phyloP scores from a whole-genome alignment of 2,329 filamentous ascomycete genomes.

The Ascochyta koolunga region DNA sequence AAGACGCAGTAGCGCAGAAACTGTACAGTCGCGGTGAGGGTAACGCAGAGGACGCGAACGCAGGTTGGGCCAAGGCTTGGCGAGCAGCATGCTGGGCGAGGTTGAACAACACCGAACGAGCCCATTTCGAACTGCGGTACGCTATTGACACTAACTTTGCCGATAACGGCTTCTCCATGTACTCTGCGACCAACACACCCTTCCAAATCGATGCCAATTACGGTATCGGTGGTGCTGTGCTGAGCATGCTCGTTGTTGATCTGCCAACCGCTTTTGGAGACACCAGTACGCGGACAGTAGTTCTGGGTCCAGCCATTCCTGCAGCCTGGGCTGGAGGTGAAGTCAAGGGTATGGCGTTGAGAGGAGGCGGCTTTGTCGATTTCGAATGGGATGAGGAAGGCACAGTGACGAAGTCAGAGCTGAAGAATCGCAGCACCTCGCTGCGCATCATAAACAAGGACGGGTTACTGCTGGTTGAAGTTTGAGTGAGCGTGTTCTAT shows the following conservation, averaged over 20 bases:
- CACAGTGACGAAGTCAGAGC: conserved; percentile 32
- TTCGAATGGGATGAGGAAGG: conserved; percentile 54
- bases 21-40: conserved; percentile 57
- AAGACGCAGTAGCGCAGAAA: conserved; percentile 54
- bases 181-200: conserved; percentile 52
- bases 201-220: conserved; percentile 68
- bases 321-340: conserved; percentile 52
- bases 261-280: conserved; percentile 41
- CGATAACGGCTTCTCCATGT: conserved; percentile 60
- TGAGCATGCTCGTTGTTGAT: conserved; percentile 61
- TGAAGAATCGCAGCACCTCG: neutral
- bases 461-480: neutral
- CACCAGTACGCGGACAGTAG: conserved; percentile 40
- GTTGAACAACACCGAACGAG: conserved; percentile 58
- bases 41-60: conserved; percentile 56
- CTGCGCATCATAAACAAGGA: conserved; percentile 25
- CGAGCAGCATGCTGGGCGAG: conserved; percentile 62
- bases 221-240: conserved; percentile 60
- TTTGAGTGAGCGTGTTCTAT: neutral
- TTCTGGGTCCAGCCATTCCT: conserved; percentile 58
- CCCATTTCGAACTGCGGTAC: conserved; percentile 57
- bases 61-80: conserved; percentile 66
- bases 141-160: conserved; percentile 59
- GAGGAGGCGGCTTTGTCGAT: conserved; percentile 53
- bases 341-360: conserved; percentile 53